phyloP scores from a whole-genome alignment of 108 stramenopile genomes.

The Nitzschia sp. region DNA sequence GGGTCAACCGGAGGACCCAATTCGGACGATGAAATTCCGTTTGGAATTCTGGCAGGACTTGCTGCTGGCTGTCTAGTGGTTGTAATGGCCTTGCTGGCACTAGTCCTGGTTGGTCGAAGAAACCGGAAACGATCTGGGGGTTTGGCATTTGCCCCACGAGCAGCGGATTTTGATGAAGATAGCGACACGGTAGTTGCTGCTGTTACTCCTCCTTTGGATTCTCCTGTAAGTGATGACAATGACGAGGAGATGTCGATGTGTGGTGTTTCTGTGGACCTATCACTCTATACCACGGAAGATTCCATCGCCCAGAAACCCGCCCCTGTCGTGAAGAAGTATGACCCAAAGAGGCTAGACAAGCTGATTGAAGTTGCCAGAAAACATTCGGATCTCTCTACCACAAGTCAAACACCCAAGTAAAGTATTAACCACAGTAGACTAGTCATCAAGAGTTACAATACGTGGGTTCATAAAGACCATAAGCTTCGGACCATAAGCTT shows the following conservation, averaged over 20 bases:
- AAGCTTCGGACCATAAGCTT: no score
- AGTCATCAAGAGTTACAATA: no score
- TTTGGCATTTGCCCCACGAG: neutral
- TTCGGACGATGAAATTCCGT: neutral
- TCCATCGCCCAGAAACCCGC: neutral
- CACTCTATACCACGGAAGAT: slow-evolving; percentile 14
- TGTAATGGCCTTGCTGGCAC: neutral
- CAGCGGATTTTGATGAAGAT: neutral
- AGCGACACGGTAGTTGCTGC: neutral
- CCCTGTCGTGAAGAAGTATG: neutral
- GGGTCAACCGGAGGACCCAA: neutral
- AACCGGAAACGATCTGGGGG: neutral
- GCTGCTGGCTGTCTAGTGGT: slow-evolving; percentile 5
- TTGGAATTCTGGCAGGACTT: slow-evolving; percentile 6
- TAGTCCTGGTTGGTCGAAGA: neutral
- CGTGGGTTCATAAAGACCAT: no score
- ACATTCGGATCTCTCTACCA: slow-evolving; percentile 2
- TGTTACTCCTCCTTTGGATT: neutral
- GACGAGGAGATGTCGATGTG: slow-evolving; percentile 9
- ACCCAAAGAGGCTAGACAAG: slow-evolving; percentile 8
- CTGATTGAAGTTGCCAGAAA: slow-evolving; percentile 17
- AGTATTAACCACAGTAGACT: no score
- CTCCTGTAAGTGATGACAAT: neutral
- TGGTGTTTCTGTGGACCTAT: slow-evolving; percentile 2
- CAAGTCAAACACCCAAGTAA: no score